These are phyloP conservation scores for Agastache rugosa DNA, from an alignment of 257 asterid species.

Conservation along the genomic window DNA sequence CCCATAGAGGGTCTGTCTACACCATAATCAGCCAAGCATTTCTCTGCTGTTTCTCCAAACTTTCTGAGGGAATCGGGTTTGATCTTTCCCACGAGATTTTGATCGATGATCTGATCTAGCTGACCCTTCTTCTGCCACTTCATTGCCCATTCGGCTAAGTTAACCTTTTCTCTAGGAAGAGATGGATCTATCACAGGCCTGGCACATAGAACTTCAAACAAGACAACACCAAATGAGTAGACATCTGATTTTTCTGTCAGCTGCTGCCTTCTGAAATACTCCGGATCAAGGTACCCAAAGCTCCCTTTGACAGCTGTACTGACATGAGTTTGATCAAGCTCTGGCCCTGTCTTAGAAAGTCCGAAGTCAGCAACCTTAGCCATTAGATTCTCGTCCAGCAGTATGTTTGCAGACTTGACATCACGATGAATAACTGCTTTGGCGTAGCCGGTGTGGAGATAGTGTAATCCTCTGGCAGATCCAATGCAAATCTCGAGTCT, in stretches of 20 bases:
- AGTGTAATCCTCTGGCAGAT: slow-evolving; percentile 64
- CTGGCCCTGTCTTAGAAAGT: slow-evolving; percentile 63
- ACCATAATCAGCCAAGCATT: slow-evolving; percentile 66
- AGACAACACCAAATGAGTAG: slow-evolving; percentile 67
- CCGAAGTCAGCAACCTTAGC: slow-evolving; percentile 70
- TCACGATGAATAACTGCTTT: slow-evolving; percentile 65
- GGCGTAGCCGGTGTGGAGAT: slow-evolving; percentile 60
- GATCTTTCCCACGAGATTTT: slow-evolving; percentile 47
- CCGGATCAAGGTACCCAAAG: slow-evolving; percentile 65
- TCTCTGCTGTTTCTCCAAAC: slow-evolving; percentile 69
- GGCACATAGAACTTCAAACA: slow-evolving; percentile 67
- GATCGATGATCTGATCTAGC: slow-evolving; percentile 58
- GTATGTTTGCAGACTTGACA: slow-evolving; percentile 66
- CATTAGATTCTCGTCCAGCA: slow-evolving; percentile 62
- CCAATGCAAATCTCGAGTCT: slow-evolving; percentile 72
- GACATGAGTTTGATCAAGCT: slow-evolving; percentile 58
- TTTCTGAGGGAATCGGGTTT: slow-evolving; percentile 59
- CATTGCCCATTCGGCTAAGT: slow-evolving; percentile 72
- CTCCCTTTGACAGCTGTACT: slow-evolving; percentile 73
- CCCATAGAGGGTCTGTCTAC: slow-evolving; percentile 71
- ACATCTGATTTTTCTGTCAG: slow-evolving; percentile 63
- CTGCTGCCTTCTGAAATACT: slow-evolving; percentile 63
- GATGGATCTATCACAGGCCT: slow-evolving; percentile 63
- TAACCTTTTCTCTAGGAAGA: slow-evolving; percentile 60
- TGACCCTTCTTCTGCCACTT: slow-evolving; percentile 70